A percentile compares a stretch with the other conserved stretches of the same genome.
Conservation (phyloP, 192 early-diverging fungal species). For the Coemansia sp. region DNA sequence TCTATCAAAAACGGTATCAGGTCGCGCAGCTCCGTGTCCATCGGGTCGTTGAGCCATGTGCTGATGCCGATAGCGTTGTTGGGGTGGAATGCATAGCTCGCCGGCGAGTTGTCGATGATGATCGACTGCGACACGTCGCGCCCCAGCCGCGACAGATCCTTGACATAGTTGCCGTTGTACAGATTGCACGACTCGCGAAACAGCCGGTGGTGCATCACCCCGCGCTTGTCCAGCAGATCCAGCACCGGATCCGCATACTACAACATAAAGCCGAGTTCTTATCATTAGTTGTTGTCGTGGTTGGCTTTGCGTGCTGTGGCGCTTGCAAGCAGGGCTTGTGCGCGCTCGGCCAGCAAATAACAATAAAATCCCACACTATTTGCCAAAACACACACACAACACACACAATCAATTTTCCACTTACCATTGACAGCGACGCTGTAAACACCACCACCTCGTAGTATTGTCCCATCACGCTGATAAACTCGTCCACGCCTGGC, state of each 20-base stretch:
- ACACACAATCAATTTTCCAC: constrained; percentile 6
- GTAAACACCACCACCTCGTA: constrained; percentile 97
- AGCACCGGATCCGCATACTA: constrained; percentile 99
- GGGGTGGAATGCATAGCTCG: constrained; percentile 94
- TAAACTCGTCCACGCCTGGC: constrained; percentile 92
- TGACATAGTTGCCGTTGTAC: constrained; percentile 97
- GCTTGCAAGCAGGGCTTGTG: no score
- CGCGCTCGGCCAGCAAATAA: no score
- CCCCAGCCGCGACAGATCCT: constrained; percentile 90
- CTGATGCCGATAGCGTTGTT: constrained; percentile 95
- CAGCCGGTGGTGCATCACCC: constrained; percentile 86
- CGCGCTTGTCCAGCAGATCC: constrained; percentile 82
- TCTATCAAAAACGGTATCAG: constrained; percentile 94
- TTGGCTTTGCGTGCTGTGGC: no score
- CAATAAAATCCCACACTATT: background rate
- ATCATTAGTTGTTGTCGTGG: background rate
- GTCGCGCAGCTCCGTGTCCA: constrained; percentile 93
- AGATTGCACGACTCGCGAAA: constrained; percentile 96
- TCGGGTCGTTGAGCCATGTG: constrained; percentile 95
- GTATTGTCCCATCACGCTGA: constrained; percentile 78
- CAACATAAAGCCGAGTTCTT: background rate
- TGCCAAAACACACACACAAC: background rate
- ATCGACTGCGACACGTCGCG: constrained; percentile 79
- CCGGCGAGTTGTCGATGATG: constrained; percentile 95
- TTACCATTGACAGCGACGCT: constrained; percentile 80